Conservation (phyloP, 768 basidiomycete genomes). For the Russula brevipes region DNA sequence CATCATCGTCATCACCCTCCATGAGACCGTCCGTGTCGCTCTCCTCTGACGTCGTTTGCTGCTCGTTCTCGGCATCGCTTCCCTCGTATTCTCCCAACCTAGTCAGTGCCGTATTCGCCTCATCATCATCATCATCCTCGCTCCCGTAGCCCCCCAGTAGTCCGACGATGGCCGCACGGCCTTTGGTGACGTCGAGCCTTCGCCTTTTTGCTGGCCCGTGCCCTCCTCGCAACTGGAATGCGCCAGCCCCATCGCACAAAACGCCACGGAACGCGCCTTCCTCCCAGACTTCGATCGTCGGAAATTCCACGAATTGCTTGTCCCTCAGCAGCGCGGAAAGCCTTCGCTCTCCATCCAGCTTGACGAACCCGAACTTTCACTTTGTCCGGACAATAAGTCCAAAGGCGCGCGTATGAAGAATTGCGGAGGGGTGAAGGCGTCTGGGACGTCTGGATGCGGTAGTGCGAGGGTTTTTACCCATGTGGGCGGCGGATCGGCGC, state of each 20-base stretch:
- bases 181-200: constrained; percentile 48
- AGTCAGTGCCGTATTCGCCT: constrained; percentile 30
- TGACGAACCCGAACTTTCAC: constrained; percentile 42
- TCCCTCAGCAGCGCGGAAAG: constrained; percentile 48
- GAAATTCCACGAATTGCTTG: constrained; percentile 77
- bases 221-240: constrained; percentile 34
- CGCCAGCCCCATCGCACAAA: constrained; percentile 52
- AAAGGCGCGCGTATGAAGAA: constrained; percentile 53
- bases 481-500: constrained; percentile 36
- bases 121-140: constrained; percentile 36
- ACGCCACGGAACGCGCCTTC: constrained; percentile 53
- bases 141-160: constrained; percentile 60
- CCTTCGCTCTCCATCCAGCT: constrained; percentile 46
- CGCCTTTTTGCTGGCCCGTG: constrained; percentile 48
- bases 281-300: constrained; percentile 73
- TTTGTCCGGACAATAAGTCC: constrained; percentile 27
- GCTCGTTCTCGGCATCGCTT: constrained; percentile 35
- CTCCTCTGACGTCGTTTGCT: constrained; percentile 34
- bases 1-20: constrained; percentile 31
- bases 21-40: constrained; percentile 30
- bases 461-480: constrained; percentile 55
- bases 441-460: constrained; percentile 51
- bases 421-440: constrained; percentile 50
- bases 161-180: constrained; percentile 51
- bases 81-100: constrained; percentile 43